These are phyloP conservation scores for Viola pubescens DNA, from an alignment of 441 rosid species.

Conservation along the genomic window DNA sequence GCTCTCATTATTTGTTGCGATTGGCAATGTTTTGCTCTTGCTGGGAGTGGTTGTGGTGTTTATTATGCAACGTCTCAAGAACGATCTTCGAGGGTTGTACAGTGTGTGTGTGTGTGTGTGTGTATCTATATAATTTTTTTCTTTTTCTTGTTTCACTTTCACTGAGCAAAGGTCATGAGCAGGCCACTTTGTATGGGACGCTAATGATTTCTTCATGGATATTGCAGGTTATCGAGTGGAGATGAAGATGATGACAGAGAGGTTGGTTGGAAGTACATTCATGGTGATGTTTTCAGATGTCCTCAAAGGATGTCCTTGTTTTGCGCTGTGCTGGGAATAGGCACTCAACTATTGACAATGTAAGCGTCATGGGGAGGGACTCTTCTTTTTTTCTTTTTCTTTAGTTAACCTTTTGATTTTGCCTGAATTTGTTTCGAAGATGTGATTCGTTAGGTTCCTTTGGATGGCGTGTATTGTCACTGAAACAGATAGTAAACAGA, in stretches of 20 bases:
- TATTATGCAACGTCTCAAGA: conserved; percentile 56
- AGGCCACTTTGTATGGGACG: background rate
- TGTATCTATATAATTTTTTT: conserved; percentile 3
- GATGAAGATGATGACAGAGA: conserved; percentile 77
- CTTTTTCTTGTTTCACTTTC: conserved; percentile 3
- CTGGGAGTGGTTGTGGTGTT: conserved; percentile 50
- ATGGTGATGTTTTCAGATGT: conserved; percentile 59
- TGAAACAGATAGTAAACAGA: no score
- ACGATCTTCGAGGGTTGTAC: conserved; percentile 54
- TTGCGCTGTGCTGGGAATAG: conserved; percentile 63
- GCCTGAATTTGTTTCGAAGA: no score
- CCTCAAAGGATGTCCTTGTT: conserved; percentile 63
- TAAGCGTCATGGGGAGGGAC: conserved; percentile 30
- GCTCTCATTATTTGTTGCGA: conserved; percentile 62
- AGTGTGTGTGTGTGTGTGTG: background rate
- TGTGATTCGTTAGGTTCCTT: no score
- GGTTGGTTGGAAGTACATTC: conserved; percentile 69
- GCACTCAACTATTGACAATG: conserved; percentile 68
- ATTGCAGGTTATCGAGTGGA: conserved; percentile 44
- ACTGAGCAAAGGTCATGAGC: background rate
- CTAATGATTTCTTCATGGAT: conserved; percentile 4
- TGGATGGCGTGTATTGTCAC: no score
- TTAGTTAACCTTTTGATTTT: no score
- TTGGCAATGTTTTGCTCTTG: conserved; percentile 40
- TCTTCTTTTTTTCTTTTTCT: background rate